Evolutionary conservation across 257 asterid species (phyloP).

Genomic region (Linderniella brevidens): DNA sequence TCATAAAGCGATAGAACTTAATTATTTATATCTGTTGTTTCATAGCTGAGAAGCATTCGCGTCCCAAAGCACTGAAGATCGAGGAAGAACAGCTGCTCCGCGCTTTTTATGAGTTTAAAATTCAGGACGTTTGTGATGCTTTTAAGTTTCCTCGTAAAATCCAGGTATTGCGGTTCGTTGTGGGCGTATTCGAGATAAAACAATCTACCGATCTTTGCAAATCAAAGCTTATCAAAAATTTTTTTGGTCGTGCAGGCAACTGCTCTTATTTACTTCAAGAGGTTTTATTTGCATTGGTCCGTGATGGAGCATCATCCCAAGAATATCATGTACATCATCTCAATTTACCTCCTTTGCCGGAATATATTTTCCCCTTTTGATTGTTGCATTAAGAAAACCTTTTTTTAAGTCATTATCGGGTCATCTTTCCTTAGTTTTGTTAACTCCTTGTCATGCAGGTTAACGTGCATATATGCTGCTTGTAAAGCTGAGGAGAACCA

Average conservation of each 20-base stretch:
- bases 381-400: neutral
- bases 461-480: constrained; percentile 90
- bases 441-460: constrained; percentile 28
- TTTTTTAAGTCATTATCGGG: neutral
- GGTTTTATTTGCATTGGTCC: constrained; percentile 94
- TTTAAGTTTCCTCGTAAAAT: constrained; percentile 93
- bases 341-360: constrained; percentile 3
- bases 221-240: constrained; percentile 11
- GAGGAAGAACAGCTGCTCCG: constrained; percentile 83
- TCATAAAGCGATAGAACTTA: neutral
- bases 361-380: neutral
- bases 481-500: constrained; percentile 98
- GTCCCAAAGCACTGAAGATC: constrained; percentile 65
- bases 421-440: no score
- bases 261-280: constrained; percentile 84
- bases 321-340: constrained; percentile 59
- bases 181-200: constrained; percentile 3
- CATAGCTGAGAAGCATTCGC: constrained; percentile 70
- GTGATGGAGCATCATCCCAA: constrained; percentile 99
- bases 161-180: constrained; percentile 34
- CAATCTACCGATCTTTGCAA: neutral
- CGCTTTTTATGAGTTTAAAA: constrained; percentile 86
- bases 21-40: constrained; percentile 9
- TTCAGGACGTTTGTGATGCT: constrained; percentile 96
- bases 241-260: constrained; percentile 57